Conservation (phyloP, 2,329 filamentous ascomycete genomes). For the Chrysoporthe puriensis region DNA sequence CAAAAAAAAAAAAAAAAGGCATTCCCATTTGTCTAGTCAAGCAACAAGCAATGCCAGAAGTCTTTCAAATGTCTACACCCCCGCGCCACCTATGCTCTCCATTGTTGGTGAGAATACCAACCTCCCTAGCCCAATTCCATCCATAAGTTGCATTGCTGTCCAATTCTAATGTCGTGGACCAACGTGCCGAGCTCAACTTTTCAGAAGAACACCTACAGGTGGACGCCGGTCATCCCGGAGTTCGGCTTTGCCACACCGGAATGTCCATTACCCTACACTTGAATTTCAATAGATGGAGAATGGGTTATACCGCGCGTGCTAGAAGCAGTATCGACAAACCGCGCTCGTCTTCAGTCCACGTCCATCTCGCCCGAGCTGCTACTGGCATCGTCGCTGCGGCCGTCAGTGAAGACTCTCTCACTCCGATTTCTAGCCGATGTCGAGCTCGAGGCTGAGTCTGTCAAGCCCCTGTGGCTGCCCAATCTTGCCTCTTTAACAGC, state of each 20-base stretch:
- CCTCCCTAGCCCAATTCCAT: not conserved
- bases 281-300: not conserved
- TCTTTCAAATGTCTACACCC: not conserved
- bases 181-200: not conserved
- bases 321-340: not conserved
- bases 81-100: not conserved
- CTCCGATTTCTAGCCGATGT: not conserved
- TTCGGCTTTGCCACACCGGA: not conserved
- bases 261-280: not conserved
- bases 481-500: conserved; percentile 18
- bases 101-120: not conserved
- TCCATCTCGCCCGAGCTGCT: conserved; percentile 7
- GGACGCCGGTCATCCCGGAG: not conserved
- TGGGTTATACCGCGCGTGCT: not conserved
- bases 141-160: not conserved
- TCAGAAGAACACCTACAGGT: not conserved
- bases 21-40: not conserved
- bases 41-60: conserved; percentile 6
- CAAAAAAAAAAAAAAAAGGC: not conserved
- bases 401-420: conserved; percentile 12
- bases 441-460: not conserved
- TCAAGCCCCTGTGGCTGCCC: conserved; percentile 5
- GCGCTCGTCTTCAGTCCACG: not conserved
- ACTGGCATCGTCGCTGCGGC: conserved; percentile 6
- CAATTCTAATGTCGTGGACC: not conserved